Percentiles rank a stretch among this genome's conserved stretches.
These are phyloP conservation scores for Breynia disticha DNA, from an alignment of 441 rosid genomes.

Conservation along the genomic window DNA sequence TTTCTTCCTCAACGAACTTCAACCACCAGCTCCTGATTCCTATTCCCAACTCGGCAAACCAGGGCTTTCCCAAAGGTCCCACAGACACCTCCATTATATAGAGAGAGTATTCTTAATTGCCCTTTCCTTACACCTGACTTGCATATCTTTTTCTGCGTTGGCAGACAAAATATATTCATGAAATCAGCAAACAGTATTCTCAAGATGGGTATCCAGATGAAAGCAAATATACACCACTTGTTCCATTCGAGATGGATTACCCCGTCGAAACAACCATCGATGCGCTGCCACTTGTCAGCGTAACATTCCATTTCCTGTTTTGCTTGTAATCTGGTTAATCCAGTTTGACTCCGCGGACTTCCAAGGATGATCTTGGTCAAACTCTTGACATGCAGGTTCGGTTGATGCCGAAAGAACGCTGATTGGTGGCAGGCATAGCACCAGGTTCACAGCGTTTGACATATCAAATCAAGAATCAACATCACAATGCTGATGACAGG, in stretches of 20 bases:
- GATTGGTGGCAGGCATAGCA: constrained; percentile 3
- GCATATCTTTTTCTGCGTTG: constrained; percentile 25
- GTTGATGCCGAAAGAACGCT: constrained; percentile 1
- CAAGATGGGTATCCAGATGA: constrained; percentile 16
- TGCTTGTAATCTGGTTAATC: constrained; percentile 16
- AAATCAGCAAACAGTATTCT: constrained; percentile 19
- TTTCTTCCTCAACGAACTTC: constrained; percentile 22
- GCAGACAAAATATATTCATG: constrained; percentile 17
- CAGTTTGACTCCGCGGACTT: constrained; percentile 14
- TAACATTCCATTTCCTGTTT: constrained; percentile 5
- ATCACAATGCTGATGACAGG: not conserved
- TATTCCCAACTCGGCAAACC: constrained; percentile 15
- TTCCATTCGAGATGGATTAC: constrained; percentile 20
- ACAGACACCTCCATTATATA: constrained; percentile 22
- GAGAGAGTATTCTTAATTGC: constrained; percentile 13
- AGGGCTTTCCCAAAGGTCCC: constrained; percentile 23
- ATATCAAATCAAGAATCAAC: constrained; percentile 11
- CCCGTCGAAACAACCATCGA: constrained; percentile 12
- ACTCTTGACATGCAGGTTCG: constrained; percentile 6
- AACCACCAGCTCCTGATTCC: constrained; percentile 32
- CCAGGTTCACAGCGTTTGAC: constrained; percentile 8
- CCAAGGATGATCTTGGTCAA: constrained; percentile 8
- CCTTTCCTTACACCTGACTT: constrained; percentile 22
- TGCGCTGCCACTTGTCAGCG: constrained; percentile 12
- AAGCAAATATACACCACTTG: constrained; percentile 29